Base-by-base conservation (phyloP, 768 basidiomycete genomes). In the Holtermanniella nyarrowii region DNA sequence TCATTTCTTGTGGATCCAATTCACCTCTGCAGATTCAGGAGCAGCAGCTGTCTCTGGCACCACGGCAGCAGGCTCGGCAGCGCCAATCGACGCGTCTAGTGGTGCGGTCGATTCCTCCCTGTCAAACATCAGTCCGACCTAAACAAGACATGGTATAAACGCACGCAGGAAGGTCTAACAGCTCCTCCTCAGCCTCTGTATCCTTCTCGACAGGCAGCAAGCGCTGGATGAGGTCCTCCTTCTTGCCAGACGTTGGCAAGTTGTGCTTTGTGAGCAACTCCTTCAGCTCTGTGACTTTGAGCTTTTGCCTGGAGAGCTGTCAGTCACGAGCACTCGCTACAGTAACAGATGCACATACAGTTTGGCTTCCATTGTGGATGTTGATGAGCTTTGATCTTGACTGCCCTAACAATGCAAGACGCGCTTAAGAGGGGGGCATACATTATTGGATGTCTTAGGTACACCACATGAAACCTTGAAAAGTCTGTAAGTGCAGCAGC, bases 261-360 rank as follows among this genome's bases (percentile, higher is more conserved):
- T 52, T 42, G 37, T 68, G 59, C 44, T 68, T 68, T 3, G 57
- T 55, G 13, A 65, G 53, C 31, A 68, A 31, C 26, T 65, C 66
- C 45, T 68, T 68, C 26, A 68, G 58, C 43, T 68, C 66, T 11
- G 63, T 50, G 3, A 68, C 66, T 43, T 65, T 68, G 25, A 68
- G 60, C 31, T 65, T 68, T 52, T 68, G 63, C 13, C 66, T 68
- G 53, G 39, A 42, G 54, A 16, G 39, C 3, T 20, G 22, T 27
- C 44, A 46, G 24, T 14, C 24, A 44, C 14, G 11, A 21, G 42
- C 10, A 44, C 11, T 11, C 10, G 10, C 45, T 22, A 22, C 24
- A 5, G 50, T 27, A 26, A 21, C n/a, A 22, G 44, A 47, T 23
- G 37, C 21, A 49, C 49, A 43, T 20, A 56, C 58, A 60, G 49